Percentiles rank a stretch among this genome's conserved stretches.
Conservation (phyloP, 495 filamentous ascomycete genomes). For the Lentithecium fluviatile region DNA sequence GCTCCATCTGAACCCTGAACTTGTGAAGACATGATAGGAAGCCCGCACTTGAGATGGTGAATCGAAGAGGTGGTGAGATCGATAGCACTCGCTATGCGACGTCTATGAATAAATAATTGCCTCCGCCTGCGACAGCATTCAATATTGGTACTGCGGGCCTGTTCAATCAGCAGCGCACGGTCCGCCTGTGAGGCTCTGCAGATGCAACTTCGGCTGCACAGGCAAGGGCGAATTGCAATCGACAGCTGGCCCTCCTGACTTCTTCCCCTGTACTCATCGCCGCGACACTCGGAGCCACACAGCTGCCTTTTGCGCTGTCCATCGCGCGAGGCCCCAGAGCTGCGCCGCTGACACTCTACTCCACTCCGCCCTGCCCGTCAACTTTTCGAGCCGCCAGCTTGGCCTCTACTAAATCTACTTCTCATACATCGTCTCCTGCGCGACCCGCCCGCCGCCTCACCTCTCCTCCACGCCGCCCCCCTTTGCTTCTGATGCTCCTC, state of each 20-base stretch:
- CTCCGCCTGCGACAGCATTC: no score
- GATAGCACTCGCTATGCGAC: no score
- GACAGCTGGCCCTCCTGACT: not conserved
- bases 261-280: not conserved
- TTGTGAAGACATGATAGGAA: not conserved
- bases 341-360: not conserved
- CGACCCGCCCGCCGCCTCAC: slow-evolving; percentile 7
- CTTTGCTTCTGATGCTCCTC: slow-evolving; percentile 28
- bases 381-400: slow-evolving; percentile 7
- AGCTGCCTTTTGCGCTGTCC: not conserved
- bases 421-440: not conserved
- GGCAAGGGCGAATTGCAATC: slow-evolving; percentile 1
- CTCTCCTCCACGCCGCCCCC: not conserved
- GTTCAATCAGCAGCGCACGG: not conserved
- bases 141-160: no score
- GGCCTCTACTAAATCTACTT: not conserved
- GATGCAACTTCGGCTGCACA: not conserved
- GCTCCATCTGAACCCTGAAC: not conserved
- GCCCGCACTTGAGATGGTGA: no score
- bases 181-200: not conserved
- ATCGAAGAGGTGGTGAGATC: no score
- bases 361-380: not conserved
- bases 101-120: no score
- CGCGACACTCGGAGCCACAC: not conserved
- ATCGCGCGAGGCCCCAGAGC: not conserved